Evolutionary conservation across 2,329 filamentous ascomycete genomes (phyloP), one percentile per base, ranked within the genome.

Genomic region (Thelonectria olida): DNA sequence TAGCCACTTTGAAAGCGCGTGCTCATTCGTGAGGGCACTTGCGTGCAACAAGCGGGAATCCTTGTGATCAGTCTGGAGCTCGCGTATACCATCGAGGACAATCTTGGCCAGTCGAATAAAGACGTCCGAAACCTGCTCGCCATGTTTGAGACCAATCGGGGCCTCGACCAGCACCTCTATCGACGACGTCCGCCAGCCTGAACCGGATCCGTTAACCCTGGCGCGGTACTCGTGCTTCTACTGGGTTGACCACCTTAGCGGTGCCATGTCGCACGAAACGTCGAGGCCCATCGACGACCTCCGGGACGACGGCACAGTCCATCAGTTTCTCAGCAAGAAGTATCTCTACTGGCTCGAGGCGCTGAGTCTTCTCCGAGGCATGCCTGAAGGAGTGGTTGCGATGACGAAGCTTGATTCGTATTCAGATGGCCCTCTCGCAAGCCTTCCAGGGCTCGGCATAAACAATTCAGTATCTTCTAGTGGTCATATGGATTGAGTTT

Each of bases 311-410:
- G 13, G 42, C 2, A 3, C 12, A 1, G n/a, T 62, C 2, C 2
- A 50, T 8, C 6, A 31, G 2, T 64, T 54, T 20, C 1, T 64
- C 0, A 25, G 15, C 5, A 10, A 51, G 2, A 62, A 49, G 8
- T 64, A 23, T 6, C 71, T 83, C 2, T 73, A 81, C 53, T 83
- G 78, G 80, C 67, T 84, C 3, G 80, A 83, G 56, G 74, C 77
- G 25, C 70, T 82, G 1, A 78, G 77, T 38, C 71, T 80, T 5
- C 61, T 79, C 53, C n/a, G 59, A 67, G 31, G 59, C 74, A 5
- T 59, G n/a, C 19, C 20, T 1, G 5, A 20, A 1, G 58, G 36
- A 4, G 2, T n/a, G 4, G 36, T 17, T 2, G 58, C 49, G 12
- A 9, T 61, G 15, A 12, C 23, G 7, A 47, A 15, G 6, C 57